phyloP scores from a whole-genome alignment of 1,284 basidiomycete species.

The Rhizopogon hawkerae region DNA sequence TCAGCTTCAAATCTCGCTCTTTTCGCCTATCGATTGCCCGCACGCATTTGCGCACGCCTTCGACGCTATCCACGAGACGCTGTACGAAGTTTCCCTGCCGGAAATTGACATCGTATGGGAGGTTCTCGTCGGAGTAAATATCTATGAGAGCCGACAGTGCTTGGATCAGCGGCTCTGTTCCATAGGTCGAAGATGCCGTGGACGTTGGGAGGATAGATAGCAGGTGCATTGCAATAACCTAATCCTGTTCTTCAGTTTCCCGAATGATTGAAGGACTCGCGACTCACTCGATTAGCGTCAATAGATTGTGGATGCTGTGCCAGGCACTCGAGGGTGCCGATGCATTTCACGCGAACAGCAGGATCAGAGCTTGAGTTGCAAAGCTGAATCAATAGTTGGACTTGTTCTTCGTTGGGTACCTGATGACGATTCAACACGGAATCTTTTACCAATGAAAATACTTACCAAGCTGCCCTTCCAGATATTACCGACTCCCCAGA shows the following conservation, averaged over 20 bases:
- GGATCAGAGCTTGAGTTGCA: constrained; percentile 50
- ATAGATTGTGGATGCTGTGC: constrained; percentile 61
- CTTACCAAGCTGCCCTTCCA: constrained; percentile 58
- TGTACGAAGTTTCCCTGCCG: constrained; percentile 48
- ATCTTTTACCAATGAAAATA: background rate
- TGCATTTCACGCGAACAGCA: constrained; percentile 60
- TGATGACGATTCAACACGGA: constrained; percentile 13
- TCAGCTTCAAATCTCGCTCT: constrained; percentile 46
- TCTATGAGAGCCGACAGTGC: constrained; percentile 84
- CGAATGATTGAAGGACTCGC: constrained; percentile 9
- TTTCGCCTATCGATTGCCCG: constrained; percentile 49
- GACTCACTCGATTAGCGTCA: constrained; percentile 61
- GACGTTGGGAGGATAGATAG: constrained; percentile 46
- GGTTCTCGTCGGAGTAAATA: constrained; percentile 87
- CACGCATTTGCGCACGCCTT: constrained; percentile 52
- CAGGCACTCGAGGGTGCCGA: constrained; percentile 76
- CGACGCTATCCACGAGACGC: constrained; percentile 44
- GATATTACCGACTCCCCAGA: constrained; percentile 71
- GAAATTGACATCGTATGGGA: constrained; percentile 80
- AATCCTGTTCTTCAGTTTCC: constrained; percentile 11
- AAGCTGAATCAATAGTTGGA: constrained; percentile 59
- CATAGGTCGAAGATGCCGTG: constrained; percentile 32
- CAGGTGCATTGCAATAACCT: constrained; percentile 66
- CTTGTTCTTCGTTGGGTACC: constrained; percentile 52
- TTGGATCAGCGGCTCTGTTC: constrained; percentile 73